A percentile compares a stretch with the other conserved stretches of the same genome.
phyloP scores from a whole-genome alignment of 768 basidiomycete genomes.

The Suillus luteus region DNA sequence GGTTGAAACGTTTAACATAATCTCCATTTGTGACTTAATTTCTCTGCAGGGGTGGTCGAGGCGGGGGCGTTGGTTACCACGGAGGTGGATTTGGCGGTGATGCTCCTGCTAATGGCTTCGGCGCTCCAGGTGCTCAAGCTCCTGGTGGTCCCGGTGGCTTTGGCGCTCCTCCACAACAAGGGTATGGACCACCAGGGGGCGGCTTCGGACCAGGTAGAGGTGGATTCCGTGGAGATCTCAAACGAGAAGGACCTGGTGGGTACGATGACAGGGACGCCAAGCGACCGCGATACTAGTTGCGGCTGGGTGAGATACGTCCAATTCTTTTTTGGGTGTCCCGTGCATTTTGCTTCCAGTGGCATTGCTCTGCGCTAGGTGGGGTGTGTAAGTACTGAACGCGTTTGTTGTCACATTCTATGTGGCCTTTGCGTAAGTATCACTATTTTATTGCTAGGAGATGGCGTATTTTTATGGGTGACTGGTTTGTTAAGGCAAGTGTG shows the following conservation, averaged over 20 bases:
- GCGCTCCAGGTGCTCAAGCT: constrained; percentile 45
- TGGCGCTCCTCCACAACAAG: constrained; percentile 38
- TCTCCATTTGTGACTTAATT: constrained; percentile 21
- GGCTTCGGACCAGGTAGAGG: constrained; percentile 49
- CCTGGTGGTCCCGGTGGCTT: constrained; percentile 46
- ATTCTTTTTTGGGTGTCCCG: constrained; percentile 23
- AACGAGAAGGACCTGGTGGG: constrained; percentile 72
- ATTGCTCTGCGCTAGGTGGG: constrained; percentile 32
- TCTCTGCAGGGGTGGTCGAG: constrained; percentile 55
- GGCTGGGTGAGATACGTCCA: constrained; percentile 36
- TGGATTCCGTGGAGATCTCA: constrained; percentile 72
- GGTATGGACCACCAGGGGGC: constrained; percentile 49
- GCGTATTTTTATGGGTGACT: constrained; percentile 9
- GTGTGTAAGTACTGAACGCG: constrained; percentile 36
- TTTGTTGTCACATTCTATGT: constrained; percentile 26
- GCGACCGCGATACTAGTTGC: constrained; percentile 74
- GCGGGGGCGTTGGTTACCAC: constrained; percentile 73
- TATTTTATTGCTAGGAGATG: constrained; percentile 32
- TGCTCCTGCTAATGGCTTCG: constrained; percentile 53
- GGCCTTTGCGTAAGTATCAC: constrained; percentile 38
- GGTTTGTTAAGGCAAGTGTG: constrained; percentile 4
- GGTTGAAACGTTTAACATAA: constrained; percentile 7
- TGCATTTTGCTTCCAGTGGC: constrained; percentile 29
- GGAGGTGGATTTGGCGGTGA: constrained; percentile 62
- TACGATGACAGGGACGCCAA: constrained; percentile 83